Evolutionary conservation across 2,329 filamentous ascomycete species (phyloP), one percentile per base, ranked within the genome.

Genomic region (Paecilomyces fulvus): DNA sequence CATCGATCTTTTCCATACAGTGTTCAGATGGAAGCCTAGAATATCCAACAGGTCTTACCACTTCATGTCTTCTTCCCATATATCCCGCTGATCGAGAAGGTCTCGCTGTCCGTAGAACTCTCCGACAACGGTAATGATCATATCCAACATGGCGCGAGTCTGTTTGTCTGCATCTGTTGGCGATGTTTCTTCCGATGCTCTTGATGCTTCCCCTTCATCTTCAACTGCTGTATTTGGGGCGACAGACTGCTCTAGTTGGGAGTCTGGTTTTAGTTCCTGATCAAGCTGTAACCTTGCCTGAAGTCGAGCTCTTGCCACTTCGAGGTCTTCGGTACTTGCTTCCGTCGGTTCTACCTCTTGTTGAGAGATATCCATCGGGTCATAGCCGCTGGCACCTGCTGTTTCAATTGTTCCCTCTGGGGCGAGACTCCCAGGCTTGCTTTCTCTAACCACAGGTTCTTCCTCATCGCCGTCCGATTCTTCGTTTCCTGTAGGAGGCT

Each of bases 41-140:
- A 43, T 43, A 17, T 43, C 33, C 30, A 51, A 30, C 49, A 14
- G 43, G 30, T 21, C 53, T 55, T 56, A 56, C 23, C 30, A 49
- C 51, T 33, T 23, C 61, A 51, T 48, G 52, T 53, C 57, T 49
- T 65, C 65, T 33, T 66, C 60, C 79, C 81, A 83, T 17, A 73
- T 57, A 57, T 87, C 82, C 57, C 90, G 82, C 59, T 86, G 88
- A 64, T 88, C 84, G 52, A 96, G 80, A 60, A 96, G 73, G 71
- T 97, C 92, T 61, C 87, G 81, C 73, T 97, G 92, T 1, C 92
- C 91, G 73, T 92, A 97, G 62, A 89, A 84, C 73, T 96, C 91
- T 64, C 90, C 92, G 51, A 88, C 86, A 33, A 96, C 81, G 0
- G 89, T 94, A 63, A 96, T 77, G 54, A 96, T 89, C 90, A 95